Evolutionary conservation across 805 yeast species (phyloP), one percentile per base, ranked within the genome.

Genomic region (Priceomyces melissophilus): DNA sequence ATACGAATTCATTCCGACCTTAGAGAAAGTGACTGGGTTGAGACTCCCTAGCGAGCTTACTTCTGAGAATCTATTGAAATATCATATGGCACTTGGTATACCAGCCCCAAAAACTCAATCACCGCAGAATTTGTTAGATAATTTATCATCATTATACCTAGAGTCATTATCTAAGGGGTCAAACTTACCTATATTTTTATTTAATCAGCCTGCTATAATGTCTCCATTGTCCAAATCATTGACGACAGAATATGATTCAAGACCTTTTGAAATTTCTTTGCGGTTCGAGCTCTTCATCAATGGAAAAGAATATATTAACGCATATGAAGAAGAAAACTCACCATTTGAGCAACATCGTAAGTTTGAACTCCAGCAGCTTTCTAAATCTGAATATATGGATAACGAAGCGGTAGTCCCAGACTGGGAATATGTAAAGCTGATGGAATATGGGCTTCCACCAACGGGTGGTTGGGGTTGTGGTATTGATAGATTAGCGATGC

Each of bases 391-490:
- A 6, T 75, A 56, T 41, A 62, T 73, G 3, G 95, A 86, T 52
- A 51, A 55, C 4, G 96, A 88, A 45, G 61, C 81, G 3, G 67
- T 84, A 29, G 57, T 83, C 0, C 87, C 95, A 0, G 99, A 93
- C 58, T 64, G 76, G 53, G 71, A 71, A 36, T 93, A 79, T 57
- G 78, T 89, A 1, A 73, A 76, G 32, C 77, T 82, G 11, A 81
- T 93, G 90, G 91, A 87, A 56, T 87, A 83, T 75, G 98, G 96
- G 1, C 75, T 93, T 66, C 97, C 98, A 3, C 99, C 99, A 1
- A 91, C 97, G 3, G 98, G 96, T 2, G 99, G 99, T 0, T 87
- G 96, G 87, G 99, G 99, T 0, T 67, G 95, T 44, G 99, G 99
- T 0, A 73, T 93, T 14, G 99, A 93, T 56, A 63, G 99, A 40